These are phyloP conservation scores for Xylogone sp. DNA, from an alignment of 2,329 filamentous ascomycete genomes.

Conservation along the genomic window DNA sequence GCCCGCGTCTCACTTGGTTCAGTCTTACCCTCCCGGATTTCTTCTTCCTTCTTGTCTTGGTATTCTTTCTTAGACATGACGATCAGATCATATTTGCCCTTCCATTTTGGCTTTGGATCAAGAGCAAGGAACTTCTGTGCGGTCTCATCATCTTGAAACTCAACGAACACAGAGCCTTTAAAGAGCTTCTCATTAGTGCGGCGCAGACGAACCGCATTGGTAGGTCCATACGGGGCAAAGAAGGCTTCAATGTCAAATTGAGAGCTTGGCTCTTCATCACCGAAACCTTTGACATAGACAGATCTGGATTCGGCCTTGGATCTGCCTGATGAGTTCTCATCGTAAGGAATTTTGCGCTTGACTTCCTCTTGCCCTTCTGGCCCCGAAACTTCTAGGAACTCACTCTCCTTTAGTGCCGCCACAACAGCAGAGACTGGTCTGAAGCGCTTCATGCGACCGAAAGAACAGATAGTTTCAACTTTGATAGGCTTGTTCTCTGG, in stretches of 20 bases:
- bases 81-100: slow-evolving; percentile 66
- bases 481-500: slow-evolving; percentile 76
- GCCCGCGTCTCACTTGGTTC: slow-evolving; percentile 43
- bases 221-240: slow-evolving; percentile 75
- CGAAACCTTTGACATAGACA: slow-evolving; percentile 93
- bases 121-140: slow-evolving; percentile 76
- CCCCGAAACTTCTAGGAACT: slow-evolving; percentile 68
- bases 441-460: slow-evolving; percentile 96
- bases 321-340: slow-evolving; percentile 54
- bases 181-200: slow-evolving; percentile 69
- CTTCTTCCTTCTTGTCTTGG: slow-evolving; percentile 69
- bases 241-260: slow-evolving; percentile 95
- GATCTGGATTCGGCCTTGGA: slow-evolving; percentile 67
- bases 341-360: slow-evolving; percentile 72
- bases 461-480: slow-evolving; percentile 73
- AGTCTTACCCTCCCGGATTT: slow-evolving; percentile 68
- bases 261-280: slow-evolving; percentile 74
- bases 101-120: slow-evolving; percentile 79
- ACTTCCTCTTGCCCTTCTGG: slow-evolving; percentile 67
- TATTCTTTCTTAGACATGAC: slow-evolving; percentile 90
- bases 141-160: slow-evolving; percentile 77
- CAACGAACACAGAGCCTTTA: slow-evolving; percentile 96
- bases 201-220: slow-evolving; percentile 82
- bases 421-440: slow-evolving; percentile 82
- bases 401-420: slow-evolving; percentile 75